Evolutionary conservation across 176 grass and related monocot species (phyloP), one percentile per base, ranked within the genome.

Genomic region (Oryza meyeriana): DNA sequence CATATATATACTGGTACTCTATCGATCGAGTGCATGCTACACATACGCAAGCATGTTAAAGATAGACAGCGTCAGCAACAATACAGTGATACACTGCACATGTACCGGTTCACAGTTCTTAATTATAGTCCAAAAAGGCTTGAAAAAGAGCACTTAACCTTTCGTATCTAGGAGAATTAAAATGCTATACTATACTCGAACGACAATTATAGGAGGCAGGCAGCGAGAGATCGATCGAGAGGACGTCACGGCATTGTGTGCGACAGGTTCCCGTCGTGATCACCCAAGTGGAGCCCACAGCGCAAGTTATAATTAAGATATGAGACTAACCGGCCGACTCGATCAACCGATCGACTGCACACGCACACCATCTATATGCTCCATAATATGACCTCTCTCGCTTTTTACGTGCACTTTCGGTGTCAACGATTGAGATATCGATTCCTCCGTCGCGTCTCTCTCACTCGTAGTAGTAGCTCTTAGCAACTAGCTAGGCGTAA

Each of bases 231-330:
- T n/a, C 48, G 48, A 50, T 59, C 2, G 42, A 69, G 76, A 38
- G 47, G 74, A 50, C 69, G 62, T 24, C 68, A 30, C 24, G 42
- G 30, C 65, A 20, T 47, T 81, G 45, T 34, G 88, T 85, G 83
- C 78, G 83, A 82, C 88, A 66, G 88, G 88, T 85, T 82, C 83
- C 65, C 22, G 88, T 89, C 83, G 88, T 47, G 88, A 82, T 89
- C 88, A 61, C 42, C 61, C 33, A 76, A 72, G 72, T 14, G 29
- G 82, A 77, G 58, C 87, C 87, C 83, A 68, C 87, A 59, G 17
- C 24, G 34, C 71, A 39, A 9, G 71, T 55, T 34, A 69, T 55
- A 26, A 74, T 66, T 29, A 29, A 67, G 65, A 85, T 59, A 42
- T 47, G 71, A 22, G 76, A 64, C 62, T 25, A 18, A 27, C 71